Percentiles rank a stretch among this genome's conserved stretches.
These are phyloP conservation scores for Angophora floribunda DNA, from an alignment of 345 rosid species.

Conservation along the genomic window DNA sequence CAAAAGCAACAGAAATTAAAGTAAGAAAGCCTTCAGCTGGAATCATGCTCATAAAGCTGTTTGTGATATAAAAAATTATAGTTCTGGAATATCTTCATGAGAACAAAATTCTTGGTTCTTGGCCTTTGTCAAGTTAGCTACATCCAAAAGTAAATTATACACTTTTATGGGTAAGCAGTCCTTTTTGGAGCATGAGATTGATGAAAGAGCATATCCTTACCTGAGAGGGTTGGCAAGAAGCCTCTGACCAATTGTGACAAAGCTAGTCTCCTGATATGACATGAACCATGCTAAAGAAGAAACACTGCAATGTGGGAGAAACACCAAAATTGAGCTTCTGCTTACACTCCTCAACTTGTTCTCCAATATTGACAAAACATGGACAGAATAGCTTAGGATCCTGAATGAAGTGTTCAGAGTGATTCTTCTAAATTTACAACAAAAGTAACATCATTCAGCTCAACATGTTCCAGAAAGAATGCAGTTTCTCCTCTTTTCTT, in stretches of 20 bases:
- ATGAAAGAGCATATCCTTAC: constrained; percentile 6
- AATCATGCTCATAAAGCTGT: neutral
- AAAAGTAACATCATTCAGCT: neutral
- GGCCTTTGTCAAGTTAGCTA: neutral
- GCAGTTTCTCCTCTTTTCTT: neutral
- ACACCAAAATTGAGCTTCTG: neutral
- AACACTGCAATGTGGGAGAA: constrained; percentile 49
- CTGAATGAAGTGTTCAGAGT: neutral
- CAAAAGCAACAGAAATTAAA: neutral
- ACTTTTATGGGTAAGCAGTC: neutral
- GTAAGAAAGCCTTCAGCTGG: neutral
- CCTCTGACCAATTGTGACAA: constrained; percentile 95
- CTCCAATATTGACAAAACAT: neutral
- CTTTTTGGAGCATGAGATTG: neutral
- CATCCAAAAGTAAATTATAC: neutral
- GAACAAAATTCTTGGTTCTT: neutral
- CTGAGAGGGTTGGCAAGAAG: constrained; percentile 94
- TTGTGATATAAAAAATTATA: neutral
- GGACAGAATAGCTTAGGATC: neutral
- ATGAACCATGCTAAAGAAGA: constrained; percentile 98
- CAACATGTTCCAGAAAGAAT: neutral
- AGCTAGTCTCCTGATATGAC: constrained; percentile 98
- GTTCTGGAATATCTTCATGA: neutral
- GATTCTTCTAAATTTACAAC: neutral
- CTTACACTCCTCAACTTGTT: neutral